Percentiles rank a stretch among this genome's conserved stretches.
Conservation (phyloP, 768 basidiomycete species). For the Clitopilus passeckerianus region DNA sequence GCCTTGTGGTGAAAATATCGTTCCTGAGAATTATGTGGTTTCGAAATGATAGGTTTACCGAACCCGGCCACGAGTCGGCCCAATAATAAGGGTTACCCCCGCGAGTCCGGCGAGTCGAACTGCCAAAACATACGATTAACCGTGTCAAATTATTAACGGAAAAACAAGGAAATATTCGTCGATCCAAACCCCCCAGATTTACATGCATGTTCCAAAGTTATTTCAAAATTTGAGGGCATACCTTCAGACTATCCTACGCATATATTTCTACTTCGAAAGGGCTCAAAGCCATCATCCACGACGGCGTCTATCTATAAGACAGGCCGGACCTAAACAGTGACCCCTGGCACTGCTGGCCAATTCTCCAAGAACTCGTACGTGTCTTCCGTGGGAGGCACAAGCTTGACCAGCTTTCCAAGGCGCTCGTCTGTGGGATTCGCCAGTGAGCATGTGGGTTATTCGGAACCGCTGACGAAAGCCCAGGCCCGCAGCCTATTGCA, state of each 20-base stretch:
- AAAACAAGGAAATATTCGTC: not conserved
- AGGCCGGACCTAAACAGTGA: not conserved
- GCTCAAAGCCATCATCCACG: not conserved
- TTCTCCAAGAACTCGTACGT: conserved; percentile 67
- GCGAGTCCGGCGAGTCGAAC: too few species aligned
- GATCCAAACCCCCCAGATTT: too few species aligned
- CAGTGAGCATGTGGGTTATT: not conserved
- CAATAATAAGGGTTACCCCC: too few species aligned
- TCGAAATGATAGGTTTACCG: too few species aligned
- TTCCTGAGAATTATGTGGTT: too few species aligned
- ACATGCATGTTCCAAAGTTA: not conserved
- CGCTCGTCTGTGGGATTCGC: conserved; percentile 46
- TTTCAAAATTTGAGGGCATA: not conserved
- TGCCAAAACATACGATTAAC: too few species aligned
- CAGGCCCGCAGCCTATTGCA: too few species aligned
- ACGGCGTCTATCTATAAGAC: not conserved
- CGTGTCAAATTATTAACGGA: not conserved
- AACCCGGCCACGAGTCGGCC: too few species aligned
- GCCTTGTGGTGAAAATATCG: too few species aligned
- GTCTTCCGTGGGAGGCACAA: conserved; percentile 70
- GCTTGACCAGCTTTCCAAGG: conserved; percentile 58
- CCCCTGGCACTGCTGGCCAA: conserved; percentile 28
- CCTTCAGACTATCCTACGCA: not conserved
- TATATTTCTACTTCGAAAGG: not conserved
- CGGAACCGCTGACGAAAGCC: too few species aligned